Evolutionary conservation across 176 grass and related monocot genomes (phyloP), one percentile per base, ranked within the genome.

Genomic region (Oryza brachyantha): DNA sequence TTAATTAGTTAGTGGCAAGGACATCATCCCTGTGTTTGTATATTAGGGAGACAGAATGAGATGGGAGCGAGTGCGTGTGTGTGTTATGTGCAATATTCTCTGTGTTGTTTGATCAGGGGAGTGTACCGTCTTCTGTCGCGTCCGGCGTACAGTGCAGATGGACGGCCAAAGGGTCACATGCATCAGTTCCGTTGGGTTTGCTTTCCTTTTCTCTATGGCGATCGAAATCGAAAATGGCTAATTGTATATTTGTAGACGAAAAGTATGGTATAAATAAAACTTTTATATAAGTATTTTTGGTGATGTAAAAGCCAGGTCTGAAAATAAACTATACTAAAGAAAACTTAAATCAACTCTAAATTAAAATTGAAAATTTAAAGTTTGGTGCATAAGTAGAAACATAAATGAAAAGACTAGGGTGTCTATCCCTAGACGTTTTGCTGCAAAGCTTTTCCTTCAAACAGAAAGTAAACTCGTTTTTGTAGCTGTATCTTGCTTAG

Each of bases 91-190:
- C 40, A 29, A 61, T 16, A 72, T 32, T 83, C 71, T 41, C 70
- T 74, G 29, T 34, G 46, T 83, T 83, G 50, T 7, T 74, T 61
- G 57, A 45, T 61, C 70, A 66, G 61, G 70, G 11, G 17, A 66
- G 19, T 14, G 81, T 74, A 59, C 19, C 17, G 46, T 75, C 62
- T 40, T 25, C 4, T 68, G 81, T 75, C 81, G 45, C 62, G 57
- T 68, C 39, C 3, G 22, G 29, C 28, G 24, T n/a, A 32, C 32
- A 37, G 61, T 19, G 28, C 0, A 10, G 40, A 82, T 64, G 70
- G 40, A 73, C 59, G 55, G 69, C 29, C 27, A 13, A n/a, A 16
- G 34, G 19, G 24, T 74, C 70, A 74, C 59, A 65, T 73, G 68
- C 29, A 35, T 48, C 29, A 68, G 4, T 66, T 54, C 50, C 7